Conservation (phyloP, 2,329 filamentous ascomycete genomes). For the Biscogniauxia mediterranea region DNA sequence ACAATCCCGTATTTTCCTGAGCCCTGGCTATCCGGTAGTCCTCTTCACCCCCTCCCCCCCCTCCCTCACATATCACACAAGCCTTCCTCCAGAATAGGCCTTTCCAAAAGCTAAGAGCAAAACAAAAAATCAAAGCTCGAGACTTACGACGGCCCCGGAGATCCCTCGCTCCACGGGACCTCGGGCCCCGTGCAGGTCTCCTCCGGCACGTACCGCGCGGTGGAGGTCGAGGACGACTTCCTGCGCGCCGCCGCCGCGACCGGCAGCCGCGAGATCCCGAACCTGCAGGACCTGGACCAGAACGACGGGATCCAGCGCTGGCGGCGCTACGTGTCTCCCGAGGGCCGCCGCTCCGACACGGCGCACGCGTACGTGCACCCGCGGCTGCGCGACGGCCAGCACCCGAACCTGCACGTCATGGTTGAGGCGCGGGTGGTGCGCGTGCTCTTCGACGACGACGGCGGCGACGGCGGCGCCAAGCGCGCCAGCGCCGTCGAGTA, state of each 20-base stretch:
- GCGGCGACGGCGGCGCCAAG: slow-evolving; percentile 35
- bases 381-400: slow-evolving; percentile 25
- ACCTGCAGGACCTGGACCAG: slow-evolving; percentile 47
- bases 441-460: slow-evolving; percentile 49
- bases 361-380: slow-evolving; percentile 31
- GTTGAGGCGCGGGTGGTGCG: slow-evolving; percentile 37
- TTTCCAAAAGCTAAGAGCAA: slow-evolving; percentile 1
- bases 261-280: slow-evolving; percentile 47
- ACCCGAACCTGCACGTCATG: slow-evolving; percentile 32
- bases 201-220: slow-evolving; percentile 42
- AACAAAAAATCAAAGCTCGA: slow-evolving; percentile 26
- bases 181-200: slow-evolving; percentile 49
- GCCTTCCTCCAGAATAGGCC: not conserved
- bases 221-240: slow-evolving; percentile 43
- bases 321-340: slow-evolving; percentile 25
- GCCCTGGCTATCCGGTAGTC: not conserved
- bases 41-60: not conserved
- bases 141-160: slow-evolving; percentile 34
- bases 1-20: not conserved
- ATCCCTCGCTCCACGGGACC: slow-evolving; percentile 44
- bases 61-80: not conserved
- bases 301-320: slow-evolving; percentile 33
- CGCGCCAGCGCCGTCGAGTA: slow-evolving; percentile 56
- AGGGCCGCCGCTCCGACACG: slow-evolving; percentile 29
- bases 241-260: slow-evolving; percentile 43